Evolutionary conservation across 139 green algal species (phyloP), one percentile per base, ranked within the genome.

Genomic region (Chlorella sp.): DNA sequence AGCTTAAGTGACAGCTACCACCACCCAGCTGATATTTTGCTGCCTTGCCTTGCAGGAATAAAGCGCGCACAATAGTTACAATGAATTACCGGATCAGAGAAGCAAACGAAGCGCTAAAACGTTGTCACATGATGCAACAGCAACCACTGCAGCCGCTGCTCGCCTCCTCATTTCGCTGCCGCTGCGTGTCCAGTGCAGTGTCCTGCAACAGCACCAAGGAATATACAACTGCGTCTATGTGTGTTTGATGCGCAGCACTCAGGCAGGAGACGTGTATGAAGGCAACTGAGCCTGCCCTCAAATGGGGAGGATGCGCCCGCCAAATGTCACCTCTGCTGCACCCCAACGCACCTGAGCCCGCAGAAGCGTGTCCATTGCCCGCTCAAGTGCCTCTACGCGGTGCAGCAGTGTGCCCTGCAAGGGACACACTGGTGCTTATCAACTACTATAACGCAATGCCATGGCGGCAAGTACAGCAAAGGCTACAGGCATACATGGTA

Each of bases 331-430:
- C 73, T 26, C 32, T 80, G n/a, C 2, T 42, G 15, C 82, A 22
- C 30, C 32, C 34, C 36, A 39, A 2, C 66, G 24, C 89, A 92
- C 90, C 84, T 93, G 92, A 3, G 91, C 90, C 39, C 39, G 60
- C 42, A 94, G 68, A 16, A 94, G 36, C 30, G 88, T 68, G n/a
- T 92, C 79, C 92, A 94, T 91, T 9, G 92, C 92, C 5, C 86
- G 83, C 85, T 94, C 92, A 32, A 94, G 81, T 26, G 92, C 85
- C 32, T 81, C 85, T 66, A 98, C 89, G 2, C 96, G 93, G 64
- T 92, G 71, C 86, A 97, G 85, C 90, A 98, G 85, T 19, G 88
- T 95, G 78, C 95, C 95, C 83, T 93, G 84, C 84, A 68, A 22
- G 22, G 28, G 11, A 24, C 64, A 71, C 64, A 71, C 64, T 26